Base-by-base conservation (phyloP, 192 early-diverging fungal species). In the Backusella psychrophila region DNA sequence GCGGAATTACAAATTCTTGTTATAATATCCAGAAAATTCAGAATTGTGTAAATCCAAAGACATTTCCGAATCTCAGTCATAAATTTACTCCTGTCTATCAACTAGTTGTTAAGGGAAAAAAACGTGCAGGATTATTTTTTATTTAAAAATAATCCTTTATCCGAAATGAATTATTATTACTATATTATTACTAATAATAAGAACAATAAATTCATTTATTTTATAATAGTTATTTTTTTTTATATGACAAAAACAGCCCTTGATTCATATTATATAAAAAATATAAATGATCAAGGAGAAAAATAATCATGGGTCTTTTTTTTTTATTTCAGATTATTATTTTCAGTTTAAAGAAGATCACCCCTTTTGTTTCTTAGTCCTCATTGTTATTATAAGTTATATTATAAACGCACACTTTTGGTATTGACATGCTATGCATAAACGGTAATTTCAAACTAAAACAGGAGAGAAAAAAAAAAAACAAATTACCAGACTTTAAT, bases 81-180 rank as follows among this genome's bases (percentile, higher is more conserved):
- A 11, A 9, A 9, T 9, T 56, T 21, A 21, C 53, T 56, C 53
- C 53, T 56, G 26, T 63, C 56, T 63, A 29, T 63, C 56, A 63
- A 63, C 56, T 12, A 29, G 56, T 63, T 29, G 29, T 23, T 63
- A 23, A 63, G 56, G 56, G 56, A 63, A 63, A 26, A 63, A 63
- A 63, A 63, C 56, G 56, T 63, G 56, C 56, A 63, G 19, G 56
- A 63, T 12, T 63, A 12, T 59, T 26, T 63, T 63, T 29, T 49
- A n/a, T 49, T 49, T n/a, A 63, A 63, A 63, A 63, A 63, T 26
- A 63, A 63, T 63, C 2, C 56, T 63, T 63, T 63, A 63, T 63
- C 56, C 56, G 56, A 63, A 63, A 63, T 63, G 56, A 63, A 26
- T 63, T 63, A 63, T 49, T 49, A n/a, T 49, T 49, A 49, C 56